Conservation (phyloP, 1,139 yeast species). For the Arxiozyma slooffiae region DNA sequence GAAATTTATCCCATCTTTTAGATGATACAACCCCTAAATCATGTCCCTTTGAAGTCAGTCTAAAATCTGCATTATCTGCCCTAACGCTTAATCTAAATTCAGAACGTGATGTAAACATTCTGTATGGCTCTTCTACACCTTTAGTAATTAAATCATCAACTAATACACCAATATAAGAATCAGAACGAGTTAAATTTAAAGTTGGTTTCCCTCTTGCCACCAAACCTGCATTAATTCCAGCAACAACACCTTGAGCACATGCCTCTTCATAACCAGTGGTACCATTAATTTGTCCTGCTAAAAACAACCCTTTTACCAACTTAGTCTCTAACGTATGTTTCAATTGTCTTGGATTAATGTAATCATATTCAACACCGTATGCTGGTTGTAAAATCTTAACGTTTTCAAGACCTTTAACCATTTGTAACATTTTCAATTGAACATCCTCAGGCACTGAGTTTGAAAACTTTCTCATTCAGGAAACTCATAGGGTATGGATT, state of each 20-base stretch:
- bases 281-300: slow-evolving; percentile 98
- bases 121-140: slow-evolving; percentile 94
- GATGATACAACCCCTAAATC: slow-evolving; percentile 58
- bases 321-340: slow-evolving; percentile 73
- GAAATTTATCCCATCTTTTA: slow-evolving; percentile 45
- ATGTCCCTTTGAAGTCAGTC: slow-evolving; percentile 67
- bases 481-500: slow-evolving; percentile 89
- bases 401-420: slow-evolving; percentile 85
- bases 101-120: slow-evolving; percentile 95
- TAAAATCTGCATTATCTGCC: slow-evolving; percentile 84
- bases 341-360: slow-evolving; percentile 86
- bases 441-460: slow-evolving; percentile 95
- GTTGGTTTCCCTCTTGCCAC: slow-evolving; percentile 35
- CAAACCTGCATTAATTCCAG: slow-evolving; percentile 79
- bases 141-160: slow-evolving; percentile 90
- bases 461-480: slow-evolving; percentile 56
- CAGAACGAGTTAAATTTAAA: slow-evolving; percentile 56
- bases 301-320: slow-evolving; percentile 60
- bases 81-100: slow-evolving; percentile 86
- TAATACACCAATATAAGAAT: slow-evolving; percentile 85
- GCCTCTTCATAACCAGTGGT: slow-evolving; percentile 99
- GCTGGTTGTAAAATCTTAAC: slow-evolving; percentile 89
- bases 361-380: slow-evolving; percentile 96
- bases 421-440: slow-evolving; percentile 59
- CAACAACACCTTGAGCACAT: slow-evolving; percentile 90